Evolutionary conservation across 176 grass and related monocot genomes (phyloP).

Genomic region (Zea luxurians): DNA sequence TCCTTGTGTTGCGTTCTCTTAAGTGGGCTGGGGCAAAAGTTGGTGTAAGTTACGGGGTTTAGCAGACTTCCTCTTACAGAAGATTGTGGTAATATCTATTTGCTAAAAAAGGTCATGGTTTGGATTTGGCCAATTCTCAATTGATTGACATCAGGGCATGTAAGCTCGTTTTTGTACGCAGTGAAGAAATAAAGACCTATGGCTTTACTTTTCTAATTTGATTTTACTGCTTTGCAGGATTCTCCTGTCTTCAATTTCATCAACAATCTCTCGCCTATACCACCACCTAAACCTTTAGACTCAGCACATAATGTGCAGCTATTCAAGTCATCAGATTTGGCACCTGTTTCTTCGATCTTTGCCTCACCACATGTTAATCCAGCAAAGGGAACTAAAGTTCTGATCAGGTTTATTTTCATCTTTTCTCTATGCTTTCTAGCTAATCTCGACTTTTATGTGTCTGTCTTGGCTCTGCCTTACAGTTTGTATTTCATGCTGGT

Average conservation of each 20-base stretch:
- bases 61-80: background rate
- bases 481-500: conserved; percentile 21
- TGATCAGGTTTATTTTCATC: conserved; percentile 38
- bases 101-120: background rate
- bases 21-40: background rate
- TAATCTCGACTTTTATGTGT: background rate
- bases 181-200: background rate
- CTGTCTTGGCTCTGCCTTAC: conserved; percentile 13
- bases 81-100: background rate
- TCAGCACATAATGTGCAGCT: conserved; percentile 52
- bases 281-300: conserved; percentile 46
- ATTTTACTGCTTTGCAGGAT: conserved; percentile 51
- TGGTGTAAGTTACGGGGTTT: conserved; percentile 4
- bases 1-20: background rate
- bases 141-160: background rate
- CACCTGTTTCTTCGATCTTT: conserved; percentile 67
- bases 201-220: conserved; percentile 5
- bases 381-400: conserved; percentile 52
- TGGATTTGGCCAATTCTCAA: background rate
- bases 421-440: background rate
- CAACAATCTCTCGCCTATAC: conserved; percentile 71
- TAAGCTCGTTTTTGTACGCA: conserved; percentile 9
- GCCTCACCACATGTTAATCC: conserved; percentile 60
- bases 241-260: conserved; percentile 76
- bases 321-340: conserved; percentile 56